Evolutionary conservation across 2,329 filamentous ascomycete species (phyloP).

Genomic region (Apiospora kogelbergensis): DNA sequence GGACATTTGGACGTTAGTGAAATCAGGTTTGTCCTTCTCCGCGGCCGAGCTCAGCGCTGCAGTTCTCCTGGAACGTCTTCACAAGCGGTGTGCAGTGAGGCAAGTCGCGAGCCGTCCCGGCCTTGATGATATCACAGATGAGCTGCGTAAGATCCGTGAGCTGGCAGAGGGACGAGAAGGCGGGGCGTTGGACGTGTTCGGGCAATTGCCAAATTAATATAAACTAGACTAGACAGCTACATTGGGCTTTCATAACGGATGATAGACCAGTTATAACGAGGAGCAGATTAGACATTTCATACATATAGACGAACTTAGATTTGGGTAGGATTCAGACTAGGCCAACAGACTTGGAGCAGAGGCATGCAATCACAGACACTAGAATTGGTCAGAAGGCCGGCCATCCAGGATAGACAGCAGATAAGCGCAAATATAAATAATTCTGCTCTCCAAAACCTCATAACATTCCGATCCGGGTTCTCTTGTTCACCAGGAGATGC

Average conservation of each 20-base stretch:
- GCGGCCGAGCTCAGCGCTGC: not conserved
- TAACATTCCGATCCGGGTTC: not conserved
- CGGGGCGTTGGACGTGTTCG: not conserved
- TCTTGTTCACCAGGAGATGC: not conserved
- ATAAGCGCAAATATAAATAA: not conserved
- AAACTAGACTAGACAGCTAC: not conserved
- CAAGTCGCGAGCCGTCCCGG: not conserved
- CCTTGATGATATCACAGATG: not conserved
- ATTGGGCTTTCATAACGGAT: not conserved
- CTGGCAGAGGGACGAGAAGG: not conserved
- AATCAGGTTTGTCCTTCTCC: slow-evolving; percentile 3
- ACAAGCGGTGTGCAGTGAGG: not conserved
- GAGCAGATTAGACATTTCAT: not conserved
- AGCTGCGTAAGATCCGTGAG: not conserved
- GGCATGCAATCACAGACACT: not conserved
- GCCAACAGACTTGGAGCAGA: no score
- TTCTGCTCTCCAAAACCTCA: not conserved
- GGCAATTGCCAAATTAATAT: not conserved
- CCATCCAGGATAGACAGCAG: not conserved
- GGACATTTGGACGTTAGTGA: slow-evolving; percentile 39
- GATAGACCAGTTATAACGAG: not conserved
- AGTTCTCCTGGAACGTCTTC: not conserved
- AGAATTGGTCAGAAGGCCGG: not conserved
- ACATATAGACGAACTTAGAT: not conserved
- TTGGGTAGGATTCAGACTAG: not conserved